Percentiles rank a stretch among this genome's conserved stretches.
These are phyloP conservation scores for Schwanniomyces sp. DNA, from an alignment of 805 yeast species.

Conservation along the genomic window DNA sequence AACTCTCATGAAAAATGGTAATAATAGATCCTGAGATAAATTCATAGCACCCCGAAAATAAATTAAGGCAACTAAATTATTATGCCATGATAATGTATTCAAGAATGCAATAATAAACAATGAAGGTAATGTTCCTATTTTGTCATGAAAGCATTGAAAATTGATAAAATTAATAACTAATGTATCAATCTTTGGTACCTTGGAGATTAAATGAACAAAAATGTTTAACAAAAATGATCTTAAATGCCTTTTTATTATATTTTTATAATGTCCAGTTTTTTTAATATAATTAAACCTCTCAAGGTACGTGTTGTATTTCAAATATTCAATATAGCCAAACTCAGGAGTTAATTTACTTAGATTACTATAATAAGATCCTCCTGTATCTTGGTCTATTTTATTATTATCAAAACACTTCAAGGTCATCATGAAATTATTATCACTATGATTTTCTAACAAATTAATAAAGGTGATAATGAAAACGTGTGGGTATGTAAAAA, in stretches of 20 bases:
- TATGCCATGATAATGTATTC: slow-evolving; percentile 31
- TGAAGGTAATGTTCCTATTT: slow-evolving; percentile 49
- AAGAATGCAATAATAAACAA: slow-evolving; percentile 33
- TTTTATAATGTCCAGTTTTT: background rate
- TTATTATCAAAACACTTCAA: slow-evolving; percentile 37
- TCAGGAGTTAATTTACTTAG: slow-evolving; percentile 12
- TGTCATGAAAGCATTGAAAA: slow-evolving; percentile 42
- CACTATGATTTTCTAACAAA: slow-evolving; percentile 38
- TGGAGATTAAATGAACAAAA: slow-evolving; percentile 30
- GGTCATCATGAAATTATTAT: slow-evolving; percentile 37
- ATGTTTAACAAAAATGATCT: slow-evolving; percentile 21
- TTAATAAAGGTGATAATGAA: slow-evolving; percentile 36
- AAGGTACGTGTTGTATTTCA: background rate
- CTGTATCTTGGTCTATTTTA: background rate
- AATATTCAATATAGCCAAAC: slow-evolving; percentile 2
- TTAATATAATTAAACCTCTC: background rate
- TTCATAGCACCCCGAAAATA: slow-evolving; percentile 48
- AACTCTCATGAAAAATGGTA: slow-evolving; percentile 50
- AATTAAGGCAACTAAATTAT: slow-evolving; percentile 37
- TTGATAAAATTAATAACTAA: slow-evolving; percentile 42
- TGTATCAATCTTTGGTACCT: slow-evolving; percentile 43
- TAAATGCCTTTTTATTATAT: slow-evolving; percentile 22
- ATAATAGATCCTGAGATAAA: slow-evolving; percentile 45
- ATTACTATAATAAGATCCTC: slow-evolving; percentile 11
- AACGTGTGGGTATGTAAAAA: slow-evolving; percentile 41